Evolutionary conservation across 2,329 filamentous ascomycete genomes (phyloP).

Genomic region (Xylaria sp.): DNA sequence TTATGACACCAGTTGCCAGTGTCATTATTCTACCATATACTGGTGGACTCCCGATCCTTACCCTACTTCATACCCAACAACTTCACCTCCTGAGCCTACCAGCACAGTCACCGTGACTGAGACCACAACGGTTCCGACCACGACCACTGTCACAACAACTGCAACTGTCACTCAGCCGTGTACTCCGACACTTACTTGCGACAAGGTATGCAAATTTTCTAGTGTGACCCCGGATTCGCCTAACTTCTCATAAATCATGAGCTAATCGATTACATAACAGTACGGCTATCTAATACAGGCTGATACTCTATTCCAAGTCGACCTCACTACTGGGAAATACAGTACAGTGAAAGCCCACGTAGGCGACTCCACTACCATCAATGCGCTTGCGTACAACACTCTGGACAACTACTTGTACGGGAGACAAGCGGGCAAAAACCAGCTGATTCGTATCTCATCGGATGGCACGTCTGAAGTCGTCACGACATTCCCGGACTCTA

Average conservation of each 20-base stretch:
- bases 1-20: constrained; percentile 33
- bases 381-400: constrained; percentile 45
- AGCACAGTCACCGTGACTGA: constrained; percentile 30
- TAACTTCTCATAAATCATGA: not conserved
- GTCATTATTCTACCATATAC: constrained; percentile 33
- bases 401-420: constrained; percentile 45
- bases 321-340: constrained; percentile 28
- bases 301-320: constrained; percentile 32
- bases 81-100: constrained; percentile 3
- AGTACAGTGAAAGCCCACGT: constrained; percentile 15
- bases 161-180: constrained; percentile 30
- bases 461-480: constrained; percentile 35
- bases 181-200: constrained; percentile 29
- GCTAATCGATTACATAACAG: constrained; percentile 19
- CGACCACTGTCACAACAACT: constrained; percentile 28
- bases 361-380: constrained; percentile 36
- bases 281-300: constrained; percentile 37
- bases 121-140: constrained; percentile 27
- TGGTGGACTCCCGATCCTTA: constrained; percentile 33
- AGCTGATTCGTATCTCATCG: constrained; percentile 42
- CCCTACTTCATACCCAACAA: constrained; percentile 9
- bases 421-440: not conserved
- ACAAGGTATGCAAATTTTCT: constrained; percentile 15
- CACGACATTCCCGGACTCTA: constrained; percentile 11
- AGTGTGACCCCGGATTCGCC: not conserved